phyloP scores from a whole-genome alignment of 2,329 filamentous ascomycete species.

The Periglandula ipomoeae region DNA sequence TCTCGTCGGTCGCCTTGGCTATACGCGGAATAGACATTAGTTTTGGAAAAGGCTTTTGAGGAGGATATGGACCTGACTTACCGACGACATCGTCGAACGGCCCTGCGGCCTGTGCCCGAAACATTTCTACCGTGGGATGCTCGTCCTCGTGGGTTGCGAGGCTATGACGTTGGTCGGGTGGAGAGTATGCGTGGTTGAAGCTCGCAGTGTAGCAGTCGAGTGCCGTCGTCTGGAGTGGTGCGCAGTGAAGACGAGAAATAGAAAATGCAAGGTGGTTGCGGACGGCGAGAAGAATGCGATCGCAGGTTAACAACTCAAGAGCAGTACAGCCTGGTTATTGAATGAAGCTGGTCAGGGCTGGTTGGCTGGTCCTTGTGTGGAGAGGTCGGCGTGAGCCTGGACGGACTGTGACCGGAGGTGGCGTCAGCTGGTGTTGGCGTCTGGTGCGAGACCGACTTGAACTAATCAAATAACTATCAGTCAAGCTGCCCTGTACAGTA shows the following conservation, averaged over 20 bases:
- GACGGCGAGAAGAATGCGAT: not conserved
- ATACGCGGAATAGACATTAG: too few species aligned
- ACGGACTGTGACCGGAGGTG: not conserved
- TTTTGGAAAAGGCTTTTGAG: too few species aligned
- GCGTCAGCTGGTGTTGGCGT: not conserved
- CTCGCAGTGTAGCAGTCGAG: too few species aligned
- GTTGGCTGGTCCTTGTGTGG: not conserved
- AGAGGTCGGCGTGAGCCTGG: too few species aligned
- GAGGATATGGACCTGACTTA: too few species aligned
- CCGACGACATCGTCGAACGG: slow-evolving; percentile 52
- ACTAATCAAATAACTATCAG: too few species aligned
- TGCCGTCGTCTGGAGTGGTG: not conserved
- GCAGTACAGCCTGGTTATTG: not conserved
- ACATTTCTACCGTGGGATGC: slow-evolving; percentile 34
- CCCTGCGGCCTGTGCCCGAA: slow-evolving; percentile 46
- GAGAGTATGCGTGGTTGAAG: not conserved
- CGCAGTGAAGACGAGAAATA: not conserved
- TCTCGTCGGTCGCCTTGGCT: slow-evolving; percentile 89
- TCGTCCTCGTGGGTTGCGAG: not conserved
- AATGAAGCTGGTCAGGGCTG: not conserved
- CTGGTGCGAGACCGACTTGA: too few species aligned
- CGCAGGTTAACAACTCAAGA: not conserved
- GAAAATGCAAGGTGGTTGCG: not conserved
- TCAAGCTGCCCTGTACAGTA: too few species aligned
- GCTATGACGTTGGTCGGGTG: slow-evolving; percentile 11